Evolutionary conservation across 805 yeast species (phyloP).

Genomic region (Schwanniomyces occidentalis): DNA sequence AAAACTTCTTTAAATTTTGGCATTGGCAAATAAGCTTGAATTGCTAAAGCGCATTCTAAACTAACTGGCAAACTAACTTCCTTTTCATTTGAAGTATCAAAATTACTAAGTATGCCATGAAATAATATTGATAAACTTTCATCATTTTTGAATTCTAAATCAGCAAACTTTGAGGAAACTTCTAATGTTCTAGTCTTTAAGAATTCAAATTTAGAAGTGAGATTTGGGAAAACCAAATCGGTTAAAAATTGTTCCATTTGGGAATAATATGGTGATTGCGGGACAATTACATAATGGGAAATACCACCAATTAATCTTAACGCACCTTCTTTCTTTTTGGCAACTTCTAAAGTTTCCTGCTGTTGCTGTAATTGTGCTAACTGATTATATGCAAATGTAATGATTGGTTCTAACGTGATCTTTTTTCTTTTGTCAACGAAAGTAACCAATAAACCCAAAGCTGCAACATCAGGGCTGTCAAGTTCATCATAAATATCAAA

Average conservation of each 20-base stretch:
- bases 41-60: slow-evolving; percentile 80
- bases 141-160: slow-evolving; percentile 47
- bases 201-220: slow-evolving; percentile 60
- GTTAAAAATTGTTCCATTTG: slow-evolving; percentile 72
- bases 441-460: slow-evolving; percentile 68
- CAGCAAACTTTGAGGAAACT: slow-evolving; percentile 63
- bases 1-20: slow-evolving; percentile 69
- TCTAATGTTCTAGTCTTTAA: slow-evolving; percentile 77
- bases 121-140: slow-evolving; percentile 25
- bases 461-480: slow-evolving; percentile 75
- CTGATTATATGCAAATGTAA: slow-evolving; percentile 57
- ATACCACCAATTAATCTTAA: slow-evolving; percentile 77
- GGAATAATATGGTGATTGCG: slow-evolving; percentile 54
- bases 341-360: slow-evolving; percentile 46
- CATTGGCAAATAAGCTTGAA: slow-evolving; percentile 72
- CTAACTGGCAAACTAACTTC: slow-evolving; percentile 63
- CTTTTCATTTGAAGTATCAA: slow-evolving; percentile 18
- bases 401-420: slow-evolving; percentile 57
- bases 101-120: slow-evolving; percentile 35
- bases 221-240: slow-evolving; percentile 68
- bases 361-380: slow-evolving; percentile 29
- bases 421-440: slow-evolving; percentile 68
- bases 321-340: slow-evolving; percentile 73
- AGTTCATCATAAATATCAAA: slow-evolving; percentile 57
- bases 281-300: slow-evolving; percentile 54